Evolutionary conservation across 768 basidiomycete genomes (phyloP).

Genomic region (Kwoniella newhampshirensis): DNA sequence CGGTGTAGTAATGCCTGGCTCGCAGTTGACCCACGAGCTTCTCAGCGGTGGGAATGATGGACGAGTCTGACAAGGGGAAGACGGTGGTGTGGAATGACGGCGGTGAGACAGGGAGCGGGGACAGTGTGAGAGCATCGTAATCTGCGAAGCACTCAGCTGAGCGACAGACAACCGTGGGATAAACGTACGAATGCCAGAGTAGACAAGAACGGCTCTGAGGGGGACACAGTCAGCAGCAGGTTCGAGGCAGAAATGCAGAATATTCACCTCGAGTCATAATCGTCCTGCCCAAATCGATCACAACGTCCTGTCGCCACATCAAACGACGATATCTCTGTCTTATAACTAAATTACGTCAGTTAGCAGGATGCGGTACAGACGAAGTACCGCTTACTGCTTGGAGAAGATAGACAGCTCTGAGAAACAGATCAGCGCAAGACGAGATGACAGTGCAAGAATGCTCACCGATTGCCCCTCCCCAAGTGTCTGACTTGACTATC

Average conservation of each 20-base stretch:
- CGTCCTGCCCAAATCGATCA: conserved; percentile 70
- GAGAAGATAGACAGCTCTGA: conserved; percentile 73
- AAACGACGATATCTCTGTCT: conserved; percentile 80
- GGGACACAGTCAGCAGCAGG: too few relatives aligned
- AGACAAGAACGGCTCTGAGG: conserved; percentile 63
- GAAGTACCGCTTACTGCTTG: conserved; percentile 56
- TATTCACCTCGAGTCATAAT: conserved; percentile 54
- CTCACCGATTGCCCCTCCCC: conserved; percentile 92
- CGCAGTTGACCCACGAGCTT: conserved; percentile 72
- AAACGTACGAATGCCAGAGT: conserved; percentile 76
- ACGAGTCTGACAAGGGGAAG: conserved; percentile 61
- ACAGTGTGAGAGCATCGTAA: conserved; percentile 84
- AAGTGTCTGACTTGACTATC: conserved; percentile 74
- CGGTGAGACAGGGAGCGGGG: conserved; percentile 73
- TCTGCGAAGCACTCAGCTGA: conserved; percentile 49
- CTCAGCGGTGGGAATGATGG: conserved; percentile 56
- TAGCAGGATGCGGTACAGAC: neutral
- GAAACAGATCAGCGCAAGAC: neutral
- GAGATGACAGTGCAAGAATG: neutral
- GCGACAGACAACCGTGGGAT: neutral
- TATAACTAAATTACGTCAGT: conserved; percentile 55
- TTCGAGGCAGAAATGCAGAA: conserved; percentile 2
- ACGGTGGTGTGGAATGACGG: conserved; percentile 85
- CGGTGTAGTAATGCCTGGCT: conserved; percentile 79
- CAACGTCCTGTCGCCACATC: conserved; percentile 91